phyloP scores from a whole-genome alignment of 208 protist species.

The Plasmodiophora brassicae region DNA sequence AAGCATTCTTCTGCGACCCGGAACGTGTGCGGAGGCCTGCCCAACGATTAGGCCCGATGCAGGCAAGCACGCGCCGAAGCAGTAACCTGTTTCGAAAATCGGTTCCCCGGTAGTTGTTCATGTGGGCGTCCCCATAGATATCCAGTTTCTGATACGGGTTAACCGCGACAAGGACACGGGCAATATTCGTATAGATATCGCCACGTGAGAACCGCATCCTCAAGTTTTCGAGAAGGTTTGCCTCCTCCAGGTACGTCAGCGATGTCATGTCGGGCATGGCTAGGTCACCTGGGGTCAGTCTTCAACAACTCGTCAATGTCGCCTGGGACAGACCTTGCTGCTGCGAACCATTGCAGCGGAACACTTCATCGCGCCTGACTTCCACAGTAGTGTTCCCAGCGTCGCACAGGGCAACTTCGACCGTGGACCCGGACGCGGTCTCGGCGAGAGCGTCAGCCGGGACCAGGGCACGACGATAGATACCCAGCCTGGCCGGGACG shows the following conservation, averaged over 20 bases:
- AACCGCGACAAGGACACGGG: conserved; percentile 33
- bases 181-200: conserved; percentile 34
- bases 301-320: not conserved
- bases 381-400: not conserved
- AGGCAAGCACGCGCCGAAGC: not conserved
- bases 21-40: conserved; percentile 26
- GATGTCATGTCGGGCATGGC: conserved; percentile 32
- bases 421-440: not conserved
- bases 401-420: not conserved
- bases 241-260: conserved; percentile 40
- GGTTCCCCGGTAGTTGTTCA: not conserved
- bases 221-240: conserved; percentile 36
- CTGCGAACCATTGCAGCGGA: not conserved
- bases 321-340: conserved; percentile 23
- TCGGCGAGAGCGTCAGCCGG: not conserved
- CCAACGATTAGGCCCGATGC: not conserved
- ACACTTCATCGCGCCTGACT: not conserved
- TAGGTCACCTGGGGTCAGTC: not conserved
- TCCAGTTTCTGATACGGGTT: conserved; percentile 35
- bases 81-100: conserved; percentile 12
- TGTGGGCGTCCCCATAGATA: not conserved
- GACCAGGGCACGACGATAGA: not conserved
- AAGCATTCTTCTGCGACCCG: conserved; percentile 37
- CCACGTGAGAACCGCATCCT: not conserved
- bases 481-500: not conserved